A percentile compares a stretch with the other conserved stretches of the same genome.
Evolutionary conservation across 2,329 filamentous ascomycete genomes (phyloP).

Genomic region (Penicillium olsonii): DNA sequence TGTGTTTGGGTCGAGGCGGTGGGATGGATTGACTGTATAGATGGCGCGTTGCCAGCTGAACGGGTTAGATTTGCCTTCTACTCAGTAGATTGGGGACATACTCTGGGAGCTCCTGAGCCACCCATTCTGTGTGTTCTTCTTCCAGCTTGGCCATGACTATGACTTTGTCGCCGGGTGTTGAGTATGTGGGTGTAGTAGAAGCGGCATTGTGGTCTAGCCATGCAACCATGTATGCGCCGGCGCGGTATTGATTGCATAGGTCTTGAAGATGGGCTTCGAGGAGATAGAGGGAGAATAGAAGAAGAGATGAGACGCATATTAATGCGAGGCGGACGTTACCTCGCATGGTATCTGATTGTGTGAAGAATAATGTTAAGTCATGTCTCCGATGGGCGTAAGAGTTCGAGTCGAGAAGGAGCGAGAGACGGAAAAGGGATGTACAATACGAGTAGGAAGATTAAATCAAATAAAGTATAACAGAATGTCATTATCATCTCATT

Average conservation of each 20-base stretch:
- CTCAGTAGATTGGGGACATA: slow-evolving; percentile 27
- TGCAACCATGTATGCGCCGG: slow-evolving; percentile 37
- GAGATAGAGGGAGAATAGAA: slow-evolving; percentile 32
- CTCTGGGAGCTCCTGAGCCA: slow-evolving; percentile 47
- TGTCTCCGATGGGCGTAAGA: not conserved
- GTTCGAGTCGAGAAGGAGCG: not conserved
- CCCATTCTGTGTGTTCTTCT: slow-evolving; percentile 49
- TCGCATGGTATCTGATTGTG: slow-evolving; percentile 30
- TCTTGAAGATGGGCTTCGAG: slow-evolving; percentile 36
- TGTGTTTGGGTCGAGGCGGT: slow-evolving; percentile 17
- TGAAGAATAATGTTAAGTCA: not conserved
- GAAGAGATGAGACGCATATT: slow-evolving; percentile 24
- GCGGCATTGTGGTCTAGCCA: slow-evolving; percentile 27
- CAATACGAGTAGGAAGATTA: not conserved
- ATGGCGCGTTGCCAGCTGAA: slow-evolving; percentile 49
- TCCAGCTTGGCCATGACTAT: slow-evolving; percentile 49
- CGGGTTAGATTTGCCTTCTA: not conserved
- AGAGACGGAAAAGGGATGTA: not conserved
- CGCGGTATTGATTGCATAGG: slow-evolving; percentile 38
- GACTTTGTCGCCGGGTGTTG: slow-evolving; percentile 36
- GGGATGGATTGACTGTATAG: slow-evolving; percentile 45
- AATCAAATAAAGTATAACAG: not conserved
- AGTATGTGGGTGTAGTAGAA: slow-evolving; percentile 9
- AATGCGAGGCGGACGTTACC: slow-evolving; percentile 28
- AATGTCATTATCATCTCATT: slow-evolving; percentile 8